Evolutionary conservation across 768 basidiomycete genomes (phyloP), one percentile per base, ranked within the genome.

Genomic region (Serendipita indica): DNA sequence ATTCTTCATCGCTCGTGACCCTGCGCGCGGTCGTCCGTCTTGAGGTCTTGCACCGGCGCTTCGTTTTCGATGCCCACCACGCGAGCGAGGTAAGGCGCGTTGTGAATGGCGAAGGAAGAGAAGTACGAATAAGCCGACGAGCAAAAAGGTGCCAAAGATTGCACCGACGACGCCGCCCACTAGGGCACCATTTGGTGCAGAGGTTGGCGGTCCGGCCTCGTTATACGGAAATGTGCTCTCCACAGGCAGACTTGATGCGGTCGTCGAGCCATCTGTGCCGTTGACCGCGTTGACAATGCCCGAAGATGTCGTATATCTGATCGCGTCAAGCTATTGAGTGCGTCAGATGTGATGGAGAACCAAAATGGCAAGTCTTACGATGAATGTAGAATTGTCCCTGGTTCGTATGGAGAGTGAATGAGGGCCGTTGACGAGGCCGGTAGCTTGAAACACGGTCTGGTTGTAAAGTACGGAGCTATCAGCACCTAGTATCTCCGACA

Each of bases 81-180:
- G n/a, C n/a, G n/a, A n/a, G n/a, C n/a, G n/a, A n/a, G n/a, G n/a
- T n/a, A n/a, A n/a, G 30, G 25, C 25, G 22, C 25, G 49, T 10
- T 30, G 16, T 7, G 49, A 4, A 18, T 28, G 49, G 7, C 25
- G 22, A 16, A 54, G n/a, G 25, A 54, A 10, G 25, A 27, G n/a
- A 4, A 54, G 32, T 27, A 18, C 49, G 22, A 54, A 27, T 18
- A 54, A 4, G 25, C 49, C 49, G 10, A 33, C 49, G 22, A 54
- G 22, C 49, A 54, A 18, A 18, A 54, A 54, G 22, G 49, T 54
- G 16, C 49, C 49, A 33, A 54, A 54, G 49, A 54, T 54, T 16
- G 25, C 49, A 33, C 49, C 49, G 10, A 54, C 32, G 49, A 54
- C 30, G 25, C 22, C 49, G 30, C 49, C 49, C 22, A 54, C 49